A percentile compares a stretch with the other conserved stretches of the same genome.
These are phyloP conservation scores for Theileria annulata DNA, from an alignment of 169 alveolate species.

Conservation along the genomic window DNA sequence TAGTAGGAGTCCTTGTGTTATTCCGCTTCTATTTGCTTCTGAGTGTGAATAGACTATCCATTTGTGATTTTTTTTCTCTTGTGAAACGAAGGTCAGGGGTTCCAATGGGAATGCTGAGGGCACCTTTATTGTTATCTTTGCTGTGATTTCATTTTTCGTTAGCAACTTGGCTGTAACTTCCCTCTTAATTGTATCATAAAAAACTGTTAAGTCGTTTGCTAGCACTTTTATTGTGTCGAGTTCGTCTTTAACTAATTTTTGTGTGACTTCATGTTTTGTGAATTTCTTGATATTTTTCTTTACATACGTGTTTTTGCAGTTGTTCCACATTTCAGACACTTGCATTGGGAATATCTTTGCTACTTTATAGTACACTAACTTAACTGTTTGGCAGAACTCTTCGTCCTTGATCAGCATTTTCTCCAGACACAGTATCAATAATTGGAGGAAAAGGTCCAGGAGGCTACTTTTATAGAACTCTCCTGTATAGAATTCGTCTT, in stretches of 20 bases:
- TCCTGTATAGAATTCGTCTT: not conserved
- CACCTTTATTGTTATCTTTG: constrained; percentile 40
- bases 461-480: constrained; percentile 10
- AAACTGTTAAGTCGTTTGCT: constrained; percentile 16
- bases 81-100: constrained; percentile 43
- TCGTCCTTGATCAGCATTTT: constrained; percentile 30
- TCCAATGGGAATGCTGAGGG: constrained; percentile 60
- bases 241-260: constrained; percentile 43
- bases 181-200: constrained; percentile 41
- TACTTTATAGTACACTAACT: constrained; percentile 36
- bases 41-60: constrained; percentile 59
- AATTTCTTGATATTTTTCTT: constrained; percentile 49
- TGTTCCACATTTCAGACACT: constrained; percentile 57
- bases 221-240: constrained; percentile 3
- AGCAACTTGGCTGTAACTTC: constrained; percentile 27
- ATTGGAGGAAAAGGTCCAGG: constrained; percentile 32
- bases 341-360: constrained; percentile 53
- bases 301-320: constrained; percentile 42
- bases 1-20: constrained; percentile 48
- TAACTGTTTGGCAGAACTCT: constrained; percentile 31
- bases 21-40: constrained; percentile 51
- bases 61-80: constrained; percentile 45
- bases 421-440: constrained; percentile 46
- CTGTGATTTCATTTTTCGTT: constrained; percentile 42
- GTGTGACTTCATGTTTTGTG: constrained; percentile 50